Evolutionary conservation across 495 filamentous ascomycete species (phyloP).

Genomic region (Aspergillus haitiensis): DNA sequence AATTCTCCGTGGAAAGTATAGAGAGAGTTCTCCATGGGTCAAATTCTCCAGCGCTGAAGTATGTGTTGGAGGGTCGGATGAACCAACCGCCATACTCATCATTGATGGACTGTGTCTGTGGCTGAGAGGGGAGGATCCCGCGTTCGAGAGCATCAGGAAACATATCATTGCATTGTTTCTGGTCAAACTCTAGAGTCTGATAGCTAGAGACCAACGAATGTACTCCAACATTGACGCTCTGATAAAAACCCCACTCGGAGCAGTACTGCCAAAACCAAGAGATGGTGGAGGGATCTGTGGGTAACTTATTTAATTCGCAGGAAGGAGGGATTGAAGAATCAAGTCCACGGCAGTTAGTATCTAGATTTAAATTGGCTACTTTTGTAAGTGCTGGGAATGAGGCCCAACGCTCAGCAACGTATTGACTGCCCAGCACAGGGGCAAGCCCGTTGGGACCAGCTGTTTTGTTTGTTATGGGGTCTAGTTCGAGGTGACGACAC

Average conservation of each 20-base stretch:
- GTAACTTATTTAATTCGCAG: slow-evolving; percentile 43
- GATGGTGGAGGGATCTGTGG: slow-evolving; percentile 40
- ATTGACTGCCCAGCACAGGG: slow-evolving; percentile 38
- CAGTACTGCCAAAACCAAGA: slow-evolving; percentile 64
- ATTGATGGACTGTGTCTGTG: slow-evolving; percentile 43
- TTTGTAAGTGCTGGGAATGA: slow-evolving; percentile 43
- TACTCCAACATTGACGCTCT: slow-evolving; percentile 51
- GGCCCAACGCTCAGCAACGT: slow-evolving; percentile 47
- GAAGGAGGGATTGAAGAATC: slow-evolving; percentile 28
- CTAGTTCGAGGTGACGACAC: slow-evolving; percentile 49
- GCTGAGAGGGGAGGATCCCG: slow-evolving; percentile 46
- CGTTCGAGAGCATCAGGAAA: slow-evolving; percentile 50
- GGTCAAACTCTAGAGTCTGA: slow-evolving; percentile 52
- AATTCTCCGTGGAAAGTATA: slow-evolving; percentile 44
- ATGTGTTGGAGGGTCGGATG: slow-evolving; percentile 58
- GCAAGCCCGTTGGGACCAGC: slow-evolving; percentile 44
- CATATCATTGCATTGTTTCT: slow-evolving; percentile 52
- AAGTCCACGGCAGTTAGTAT: slow-evolving; percentile 44
- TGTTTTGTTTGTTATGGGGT: slow-evolving; percentile 25
- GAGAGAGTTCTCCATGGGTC: slow-evolving; percentile 61
- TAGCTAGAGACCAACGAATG: slow-evolving; percentile 53
- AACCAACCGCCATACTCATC: slow-evolving; percentile 53
- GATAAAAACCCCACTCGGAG: slow-evolving; percentile 58
- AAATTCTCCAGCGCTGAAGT: slow-evolving; percentile 56
- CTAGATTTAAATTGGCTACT: slow-evolving; percentile 44